phyloP scores from a whole-genome alignment of 768 basidiomycete genomes.

The Sarcomyxa edulis region DNA sequence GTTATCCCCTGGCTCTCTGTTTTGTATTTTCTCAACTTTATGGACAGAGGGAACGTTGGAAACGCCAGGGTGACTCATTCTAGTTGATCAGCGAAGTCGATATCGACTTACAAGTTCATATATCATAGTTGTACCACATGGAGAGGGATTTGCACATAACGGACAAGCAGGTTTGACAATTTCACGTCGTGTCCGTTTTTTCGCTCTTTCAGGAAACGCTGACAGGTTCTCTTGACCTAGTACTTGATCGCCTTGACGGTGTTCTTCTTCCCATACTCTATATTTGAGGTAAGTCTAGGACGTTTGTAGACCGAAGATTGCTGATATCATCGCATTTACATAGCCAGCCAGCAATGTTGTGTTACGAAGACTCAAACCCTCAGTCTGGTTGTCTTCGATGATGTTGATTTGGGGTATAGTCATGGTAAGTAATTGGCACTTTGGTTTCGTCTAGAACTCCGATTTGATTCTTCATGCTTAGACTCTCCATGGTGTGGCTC shows the following conservation, averaged over 20 bases:
- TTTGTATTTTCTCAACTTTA: slow-evolving; percentile 71
- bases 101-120: background rate
- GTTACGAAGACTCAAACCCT: slow-evolving; percentile 55
- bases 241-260: slow-evolving; percentile 66
- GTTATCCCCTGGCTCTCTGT: slow-evolving; percentile 74
- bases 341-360: slow-evolving; percentile 63
- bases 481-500: slow-evolving; percentile 61
- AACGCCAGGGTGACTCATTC: slow-evolving; percentile 56
- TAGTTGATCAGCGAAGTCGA: background rate
- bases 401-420: slow-evolving; percentile 44
- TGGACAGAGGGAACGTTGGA: slow-evolving; percentile 64
- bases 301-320: too few species aligned
- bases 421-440: slow-evolving; percentile 27
- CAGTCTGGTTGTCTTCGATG: slow-evolving; percentile 56
- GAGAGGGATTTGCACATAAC: slow-evolving; percentile 51
- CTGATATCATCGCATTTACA: too few species aligned
- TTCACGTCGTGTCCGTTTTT: too few species aligned
- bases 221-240: too few species aligned
- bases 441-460: too few species aligned
- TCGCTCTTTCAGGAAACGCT: too few species aligned
- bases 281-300: slow-evolving; percentile 49
- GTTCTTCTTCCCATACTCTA: slow-evolving; percentile 72
- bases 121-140: slow-evolving; percentile 50
- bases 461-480: too few species aligned
- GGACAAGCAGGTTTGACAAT: too few species aligned